Conservation (phyloP, 495 filamentous ascomycete species). For the Penicillium antarcticum region DNA sequence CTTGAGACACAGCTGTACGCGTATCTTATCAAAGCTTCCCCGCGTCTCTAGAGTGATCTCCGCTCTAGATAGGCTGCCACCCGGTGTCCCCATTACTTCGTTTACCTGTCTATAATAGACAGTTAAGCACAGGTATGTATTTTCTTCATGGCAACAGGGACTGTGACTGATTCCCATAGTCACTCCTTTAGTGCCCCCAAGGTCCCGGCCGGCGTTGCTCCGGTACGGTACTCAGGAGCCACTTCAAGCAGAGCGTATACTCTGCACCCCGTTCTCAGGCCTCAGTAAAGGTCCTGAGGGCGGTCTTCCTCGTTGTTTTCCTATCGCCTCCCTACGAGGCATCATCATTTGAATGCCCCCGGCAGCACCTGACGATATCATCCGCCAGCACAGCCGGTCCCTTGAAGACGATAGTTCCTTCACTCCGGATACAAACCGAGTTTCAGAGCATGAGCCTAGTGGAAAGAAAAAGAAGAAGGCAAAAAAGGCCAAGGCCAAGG, state of each 20-base stretch:
- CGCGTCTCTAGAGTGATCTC: constrained; percentile 25
- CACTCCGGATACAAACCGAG: constrained; percentile 22
- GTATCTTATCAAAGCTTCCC: constrained; percentile 31
- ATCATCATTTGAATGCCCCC: constrained; percentile 45
- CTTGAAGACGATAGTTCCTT: constrained; percentile 35
- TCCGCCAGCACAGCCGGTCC: constrained; percentile 42
- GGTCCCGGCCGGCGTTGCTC: neutral
- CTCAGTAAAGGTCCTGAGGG: constrained; percentile 33
- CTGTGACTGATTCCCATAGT: neutral
- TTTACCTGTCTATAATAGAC: neutral
- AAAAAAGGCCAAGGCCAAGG: constrained; percentile 40
- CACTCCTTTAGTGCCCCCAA: neutral
- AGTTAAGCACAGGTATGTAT: neutral
- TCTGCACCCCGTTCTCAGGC: constrained; percentile 38
- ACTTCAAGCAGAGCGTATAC: constrained; percentile 4
- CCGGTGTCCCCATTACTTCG: neutral
- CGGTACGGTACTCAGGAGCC: no score
- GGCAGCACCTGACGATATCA: constrained; percentile 44
- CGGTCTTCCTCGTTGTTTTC: constrained; percentile 18
- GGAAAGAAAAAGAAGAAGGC: constrained; percentile 47
- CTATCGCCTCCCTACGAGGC: constrained; percentile 32
- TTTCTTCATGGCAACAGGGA: neutral
- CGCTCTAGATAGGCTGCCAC: constrained; percentile 24
- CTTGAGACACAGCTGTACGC: constrained; percentile 9
- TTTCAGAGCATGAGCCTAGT: constrained; percentile 39